Evolutionary conservation across 208 protist species (phyloP), one percentile per base, ranked within the genome.

Genomic region (Leishmania gerbilli): DNA sequence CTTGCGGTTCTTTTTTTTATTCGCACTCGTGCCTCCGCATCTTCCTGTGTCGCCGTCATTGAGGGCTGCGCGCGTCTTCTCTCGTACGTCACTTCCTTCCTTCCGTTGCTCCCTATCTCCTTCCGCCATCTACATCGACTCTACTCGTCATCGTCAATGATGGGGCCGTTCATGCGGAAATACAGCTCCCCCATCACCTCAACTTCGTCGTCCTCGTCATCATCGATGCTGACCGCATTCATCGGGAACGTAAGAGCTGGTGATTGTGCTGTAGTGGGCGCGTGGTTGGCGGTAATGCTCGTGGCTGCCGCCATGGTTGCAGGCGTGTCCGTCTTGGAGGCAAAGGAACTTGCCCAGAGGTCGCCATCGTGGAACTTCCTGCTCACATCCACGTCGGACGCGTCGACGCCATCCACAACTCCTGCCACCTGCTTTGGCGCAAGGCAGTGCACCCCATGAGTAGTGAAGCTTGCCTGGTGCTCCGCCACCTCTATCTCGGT

Each of bases 151-250:
- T 95, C 90, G 64, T 96, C 92, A 76, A 97, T 92, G 81, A 97
- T 89, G n/a, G 94, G 94, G 7, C 94, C 94, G 75, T 95, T 86
- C 60, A 84, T 92, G 83, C 90, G 84, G 75, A 96, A 95, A 88
- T 92, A 98, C 15, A 90, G 89, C 24, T 96, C 90, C 19, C 85
- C 89, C 82, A 95, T 90, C 51, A 95, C 82, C 87, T 98, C 92
- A 27, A 98, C 87, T 19, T 97, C 94, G 80, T 98, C 93, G 40
- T 96, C 95, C n/a, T 96, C 90, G 68, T 95, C 90, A 65, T 91
- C 86, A 65, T 83, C 76, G 51, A 88, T 87, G 65, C 81, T 84
- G 80, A 74, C 79, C 49, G 76, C 55, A 56, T 42, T 45, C 31
- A 78, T 75, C 56, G 81, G 81, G 62, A 85, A 88, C 34, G 75